Conservation (phyloP, 495 filamentous ascomycete species). For the Daldinia childiae region DNA sequence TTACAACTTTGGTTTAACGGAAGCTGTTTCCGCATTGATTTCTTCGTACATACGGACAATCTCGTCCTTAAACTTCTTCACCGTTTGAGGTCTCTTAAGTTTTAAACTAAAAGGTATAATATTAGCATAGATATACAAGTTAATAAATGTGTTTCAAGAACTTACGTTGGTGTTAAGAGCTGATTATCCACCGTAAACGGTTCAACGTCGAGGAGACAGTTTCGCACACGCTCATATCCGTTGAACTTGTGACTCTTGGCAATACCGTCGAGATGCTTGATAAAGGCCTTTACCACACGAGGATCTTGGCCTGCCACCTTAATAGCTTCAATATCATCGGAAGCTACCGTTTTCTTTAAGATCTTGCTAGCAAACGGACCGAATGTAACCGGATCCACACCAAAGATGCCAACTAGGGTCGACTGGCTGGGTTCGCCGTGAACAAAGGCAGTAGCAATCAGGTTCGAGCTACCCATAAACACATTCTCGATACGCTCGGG, state of each 20-base stretch:
- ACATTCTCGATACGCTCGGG: conserved; percentile 97
- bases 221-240: conserved; percentile 84
- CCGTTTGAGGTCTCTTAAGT: conserved; percentile 90
- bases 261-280: conserved; percentile 82
- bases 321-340: conserved; percentile 72
- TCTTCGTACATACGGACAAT: conserved; percentile 87
- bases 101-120: conserved; percentile 72
- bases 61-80: conserved; percentile 75
- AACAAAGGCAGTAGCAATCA: conserved; percentile 83
- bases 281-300: conserved; percentile 74
- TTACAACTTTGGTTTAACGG: conserved; percentile 56
- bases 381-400: conserved; percentile 82
- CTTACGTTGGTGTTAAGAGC: conserved; percentile 94
- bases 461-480: conserved; percentile 79
- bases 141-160: conserved; percentile 40
- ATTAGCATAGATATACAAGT: conserved; percentile 48
- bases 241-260: conserved; percentile 88
- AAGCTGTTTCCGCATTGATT: conserved; percentile 49
- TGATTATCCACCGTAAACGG: conserved; percentile 96
- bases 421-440: conserved; percentile 90
- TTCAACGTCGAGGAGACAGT: conserved; percentile 78
- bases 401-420: conserved; percentile 86
- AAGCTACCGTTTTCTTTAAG: conserved; percentile 69
- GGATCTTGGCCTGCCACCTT: conserved; percentile 70
- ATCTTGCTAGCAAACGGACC: conserved; percentile 80